A percentile compares a stretch with the other conserved stretches of the same genome.
Conservation (phyloP, 441 rosid species). For the Erysimum cheiri region DNA sequence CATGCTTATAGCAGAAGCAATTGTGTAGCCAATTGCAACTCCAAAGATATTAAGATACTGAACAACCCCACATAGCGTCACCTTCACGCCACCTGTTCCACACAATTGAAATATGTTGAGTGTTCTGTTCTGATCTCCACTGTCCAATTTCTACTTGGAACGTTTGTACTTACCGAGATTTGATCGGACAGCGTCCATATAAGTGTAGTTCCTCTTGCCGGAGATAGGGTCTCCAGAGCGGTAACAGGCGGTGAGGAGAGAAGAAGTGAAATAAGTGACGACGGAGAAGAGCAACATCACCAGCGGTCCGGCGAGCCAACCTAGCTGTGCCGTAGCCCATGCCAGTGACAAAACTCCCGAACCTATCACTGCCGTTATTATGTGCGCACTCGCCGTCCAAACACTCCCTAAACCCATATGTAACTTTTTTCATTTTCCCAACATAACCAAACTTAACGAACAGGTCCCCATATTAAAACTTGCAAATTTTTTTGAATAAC, state of each 20-base stretch:
- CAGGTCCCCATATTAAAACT: neutral
- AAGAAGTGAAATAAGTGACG: slow-evolving; percentile 74
- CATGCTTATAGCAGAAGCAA: slow-evolving; percentile 88
- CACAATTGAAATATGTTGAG: neutral
- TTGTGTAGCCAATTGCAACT: slow-evolving; percentile 85
- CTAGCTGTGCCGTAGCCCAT: slow-evolving; percentile 86
- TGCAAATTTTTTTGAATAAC: neutral
- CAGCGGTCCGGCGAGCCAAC: slow-evolving; percentile 90
- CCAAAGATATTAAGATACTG: slow-evolving; percentile 83
- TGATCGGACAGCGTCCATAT: slow-evolving; percentile 74
- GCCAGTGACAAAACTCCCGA: slow-evolving; percentile 87
- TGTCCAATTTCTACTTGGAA: neutral
- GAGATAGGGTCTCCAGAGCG: slow-evolving; percentile 68
- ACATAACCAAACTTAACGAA: neutral
- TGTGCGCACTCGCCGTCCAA: slow-evolving; percentile 90
- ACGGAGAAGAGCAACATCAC: slow-evolving; percentile 74
- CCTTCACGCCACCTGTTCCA: slow-evolving; percentile 63
- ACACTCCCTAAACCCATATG: slow-evolving; percentile 55
- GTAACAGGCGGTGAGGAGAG: slow-evolving; percentile 73
- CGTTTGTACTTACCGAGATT: slow-evolving; percentile 58
- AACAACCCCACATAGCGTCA: slow-evolving; percentile 72
- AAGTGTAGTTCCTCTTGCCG: slow-evolving; percentile 87
- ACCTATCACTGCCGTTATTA: slow-evolving; percentile 88
- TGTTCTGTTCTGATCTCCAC: neutral
- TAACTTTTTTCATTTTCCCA: slow-evolving; percentile 2